These are phyloP conservation scores for Venturia oleaginea DNA, from an alignment of 2,329 filamentous ascomycete genomes.

Conservation along the genomic window DNA sequence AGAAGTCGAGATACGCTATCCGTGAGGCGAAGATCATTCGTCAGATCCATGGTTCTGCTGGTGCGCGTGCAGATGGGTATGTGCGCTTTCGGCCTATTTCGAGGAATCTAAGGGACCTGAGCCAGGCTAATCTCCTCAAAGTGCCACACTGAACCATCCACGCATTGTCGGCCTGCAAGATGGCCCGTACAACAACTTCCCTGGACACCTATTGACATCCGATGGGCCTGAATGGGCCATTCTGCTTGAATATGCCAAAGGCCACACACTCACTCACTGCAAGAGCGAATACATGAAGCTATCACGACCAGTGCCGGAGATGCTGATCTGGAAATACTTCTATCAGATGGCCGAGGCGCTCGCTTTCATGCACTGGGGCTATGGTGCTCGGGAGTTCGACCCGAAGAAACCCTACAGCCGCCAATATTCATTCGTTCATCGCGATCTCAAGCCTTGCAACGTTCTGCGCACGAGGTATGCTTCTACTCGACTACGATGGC, in stretches of 20 bases:
- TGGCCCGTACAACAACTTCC: slow-evolving; percentile 1
- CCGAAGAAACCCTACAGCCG: neutral
- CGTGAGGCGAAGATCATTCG: neutral
- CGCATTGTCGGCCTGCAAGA: neutral
- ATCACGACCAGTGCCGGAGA: neutral
- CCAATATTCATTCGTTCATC: slow-evolving; percentile 7
- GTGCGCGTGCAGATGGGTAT: neutral
- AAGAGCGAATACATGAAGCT: slow-evolving; percentile 4
- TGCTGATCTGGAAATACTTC: slow-evolving; percentile 8
- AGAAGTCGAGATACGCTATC: neutral
- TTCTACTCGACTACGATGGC: neutral
- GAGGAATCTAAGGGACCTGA: no score
- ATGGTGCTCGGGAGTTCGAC: neutral
- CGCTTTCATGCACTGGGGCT: slow-evolving; percentile 7
- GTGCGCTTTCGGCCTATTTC: neutral
- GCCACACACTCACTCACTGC: neutral
- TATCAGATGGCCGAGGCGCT: slow-evolving; percentile 8
- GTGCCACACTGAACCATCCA: neutral
- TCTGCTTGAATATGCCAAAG: neutral
- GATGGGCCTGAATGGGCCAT: neutral
- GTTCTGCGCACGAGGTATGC: slow-evolving; percentile 8
- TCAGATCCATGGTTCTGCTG: neutral
- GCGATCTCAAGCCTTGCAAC: slow-evolving; percentile 8
- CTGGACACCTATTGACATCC: neutral
- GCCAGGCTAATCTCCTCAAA: neutral